These are phyloP conservation scores for Dictyostelium intermedium DNA, from an alignment of 78 protist species.

Conservation along the genomic window DNA sequence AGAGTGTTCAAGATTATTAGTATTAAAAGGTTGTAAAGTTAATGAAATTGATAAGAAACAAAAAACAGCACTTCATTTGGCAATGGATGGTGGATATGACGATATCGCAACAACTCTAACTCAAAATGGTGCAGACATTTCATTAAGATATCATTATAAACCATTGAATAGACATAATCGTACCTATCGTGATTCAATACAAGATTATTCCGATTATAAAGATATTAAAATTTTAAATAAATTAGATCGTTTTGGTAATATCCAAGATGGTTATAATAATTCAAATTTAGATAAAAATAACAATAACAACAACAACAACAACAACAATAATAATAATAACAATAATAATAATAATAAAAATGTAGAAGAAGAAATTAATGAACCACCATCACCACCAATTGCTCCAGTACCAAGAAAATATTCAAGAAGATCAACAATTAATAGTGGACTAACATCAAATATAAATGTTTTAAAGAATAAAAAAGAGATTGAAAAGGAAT, in stretches of 20 bases:
- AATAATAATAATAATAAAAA: not conserved
- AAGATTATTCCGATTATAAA: not conserved
- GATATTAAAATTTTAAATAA: slow-evolving; percentile 24
- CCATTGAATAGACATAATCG: not conserved
- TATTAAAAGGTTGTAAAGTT: not conserved
- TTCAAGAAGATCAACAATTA: not conserved
- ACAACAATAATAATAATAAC: not conserved
- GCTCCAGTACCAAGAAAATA: not conserved
- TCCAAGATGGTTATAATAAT: not conserved
- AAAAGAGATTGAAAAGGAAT: slow-evolving; percentile 50
- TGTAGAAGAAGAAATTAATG: not conserved
- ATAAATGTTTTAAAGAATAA: not conserved
- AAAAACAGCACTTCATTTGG: slow-evolving; percentile 61
- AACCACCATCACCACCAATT: not conserved
- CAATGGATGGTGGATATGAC: slow-evolving; percentile 19
- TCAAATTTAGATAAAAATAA: slow-evolving; percentile 1
- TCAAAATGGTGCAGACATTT: slow-evolving; percentile 24
- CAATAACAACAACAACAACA: slow-evolving; percentile 17
- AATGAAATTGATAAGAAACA: not conserved
- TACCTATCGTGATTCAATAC: not conserved
- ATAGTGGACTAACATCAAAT: slow-evolving; percentile 5
- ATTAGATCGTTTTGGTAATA: slow-evolving; percentile 56
- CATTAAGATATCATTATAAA: slow-evolving; percentile 38
- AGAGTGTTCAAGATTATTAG: slow-evolving; percentile 32
- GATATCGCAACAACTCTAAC: slow-evolving; percentile 47